Percentiles rank a stretch among this genome's conserved stretches.
These are phyloP conservation scores for Penicillium sp. DNA, from an alignment of 2,329 filamentous ascomycete species.

Conservation along the genomic window DNA sequence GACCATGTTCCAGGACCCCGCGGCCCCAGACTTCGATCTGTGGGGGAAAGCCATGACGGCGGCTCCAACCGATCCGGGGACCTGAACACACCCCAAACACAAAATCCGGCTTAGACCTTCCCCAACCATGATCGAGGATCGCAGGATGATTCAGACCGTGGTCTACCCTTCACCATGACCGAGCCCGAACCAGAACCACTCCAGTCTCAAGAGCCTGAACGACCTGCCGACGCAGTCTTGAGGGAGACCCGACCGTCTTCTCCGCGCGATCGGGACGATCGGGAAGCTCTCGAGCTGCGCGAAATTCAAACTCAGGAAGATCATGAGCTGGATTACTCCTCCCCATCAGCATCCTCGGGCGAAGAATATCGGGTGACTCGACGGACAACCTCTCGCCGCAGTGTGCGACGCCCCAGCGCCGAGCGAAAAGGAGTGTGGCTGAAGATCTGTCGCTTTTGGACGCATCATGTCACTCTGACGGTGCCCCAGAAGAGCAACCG, in stretches of 20 bases:
- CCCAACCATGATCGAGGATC: neutral
- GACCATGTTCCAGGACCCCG: neutral
- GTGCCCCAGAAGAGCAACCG: conserved; percentile 42
- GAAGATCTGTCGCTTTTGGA: conserved; percentile 78
- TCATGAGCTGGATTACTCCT: conserved; percentile 22
- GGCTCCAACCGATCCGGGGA: neutral
- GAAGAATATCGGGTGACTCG: conserved; percentile 30
- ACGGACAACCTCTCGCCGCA: conserved; percentile 25
- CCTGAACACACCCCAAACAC: neutral
- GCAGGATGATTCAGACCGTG: neutral
- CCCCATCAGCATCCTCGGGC: conserved; percentile 33
- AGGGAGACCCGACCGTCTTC: conserved; percentile 8
- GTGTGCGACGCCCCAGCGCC: conserved; percentile 7
- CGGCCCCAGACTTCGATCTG: too few relatives aligned
- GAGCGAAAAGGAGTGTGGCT: conserved; percentile 52
- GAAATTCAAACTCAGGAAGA: conserved; percentile 31
- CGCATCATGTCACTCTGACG: conserved; percentile 50
- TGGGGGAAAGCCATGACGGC: neutral
- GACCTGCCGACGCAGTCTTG: conserved; percentile 6
- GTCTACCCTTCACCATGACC: conserved; percentile 7
- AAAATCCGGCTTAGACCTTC: neutral
- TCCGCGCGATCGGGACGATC: conserved; percentile 2
- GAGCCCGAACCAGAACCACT: neutral
- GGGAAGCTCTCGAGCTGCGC: conserved; percentile 30
- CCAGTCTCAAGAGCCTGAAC: neutral